Evolutionary conservation across 2,329 filamentous ascomycete species (phyloP).

Genomic region (Zymoseptoria brevis): DNA sequence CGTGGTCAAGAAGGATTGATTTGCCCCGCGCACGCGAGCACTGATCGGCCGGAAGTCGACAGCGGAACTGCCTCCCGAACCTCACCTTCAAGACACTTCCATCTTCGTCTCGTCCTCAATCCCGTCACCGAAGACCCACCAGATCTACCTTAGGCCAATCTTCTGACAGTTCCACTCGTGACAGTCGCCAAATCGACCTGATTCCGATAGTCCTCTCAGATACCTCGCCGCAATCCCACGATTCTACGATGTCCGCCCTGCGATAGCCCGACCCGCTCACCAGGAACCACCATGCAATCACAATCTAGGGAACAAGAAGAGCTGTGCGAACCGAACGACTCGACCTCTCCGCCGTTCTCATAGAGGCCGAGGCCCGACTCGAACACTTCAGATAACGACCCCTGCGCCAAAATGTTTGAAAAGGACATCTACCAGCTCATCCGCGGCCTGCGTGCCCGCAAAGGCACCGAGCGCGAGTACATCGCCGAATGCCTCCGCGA

Average conservation of each 20-base stretch:
- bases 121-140: neutral
- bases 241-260: neutral
- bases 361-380: neutral
- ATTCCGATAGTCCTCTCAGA: neutral
- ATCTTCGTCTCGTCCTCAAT: too few species aligned
- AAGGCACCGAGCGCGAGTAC: slow-evolving; percentile 90
- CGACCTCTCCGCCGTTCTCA: neutral
- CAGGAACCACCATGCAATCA: neutral
- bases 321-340: neutral
- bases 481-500: slow-evolving; percentile 89
- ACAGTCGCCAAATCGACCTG: neutral
- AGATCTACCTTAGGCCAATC: neutral
- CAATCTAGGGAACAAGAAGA: neutral
- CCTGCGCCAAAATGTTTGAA: slow-evolving; percentile 66
- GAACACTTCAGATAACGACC: neutral
- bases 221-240: neutral
- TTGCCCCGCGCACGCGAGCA: neutral
- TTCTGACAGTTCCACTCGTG: too few species aligned
- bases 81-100: neutral
- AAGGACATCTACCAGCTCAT: slow-evolving; percentile 99
- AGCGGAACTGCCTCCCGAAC: neutral
- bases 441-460: slow-evolving; percentile 87
- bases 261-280: neutral
- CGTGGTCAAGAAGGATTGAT: neutral
- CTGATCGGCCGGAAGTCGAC: neutral